Base-by-base conservation (phyloP, 1,139 yeast genomes). In the Yarrowia galli region DNA sequence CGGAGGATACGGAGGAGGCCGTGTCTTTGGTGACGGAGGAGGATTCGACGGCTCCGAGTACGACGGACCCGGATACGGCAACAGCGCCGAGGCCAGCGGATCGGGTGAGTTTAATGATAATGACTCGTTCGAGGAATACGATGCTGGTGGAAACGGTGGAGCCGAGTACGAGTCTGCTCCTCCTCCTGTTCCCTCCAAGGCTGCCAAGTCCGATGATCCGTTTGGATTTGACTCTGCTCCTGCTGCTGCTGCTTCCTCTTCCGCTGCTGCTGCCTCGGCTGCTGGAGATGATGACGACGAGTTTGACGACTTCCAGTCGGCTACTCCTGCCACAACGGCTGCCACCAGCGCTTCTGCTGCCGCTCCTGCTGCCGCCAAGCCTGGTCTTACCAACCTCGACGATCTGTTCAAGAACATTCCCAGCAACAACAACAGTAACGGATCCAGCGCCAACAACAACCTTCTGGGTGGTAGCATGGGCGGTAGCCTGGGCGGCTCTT, bases 221-320 rank as follows among this genome's bases (percentile, higher is more conserved):
- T 66, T 70, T 32, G 69, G 77, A 15, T 71, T 79, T 13, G 70
- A 53, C 46, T 15, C 60, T 22, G 32, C 43, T 10, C 32, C 32
- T 10, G 45, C 60, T 13, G n/a, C 61, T n/a, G 18, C 61, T n/a
- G 2, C 61, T 23, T 18, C 46, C 7, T 15, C 35, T 28, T 28
- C 32, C 9, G n/a, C 61, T n/a, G 18, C 61, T n/a, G 4, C 61
- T 23, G 28, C 46, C 7, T 13, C 32, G 8, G n/a, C 46, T 10
- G 36, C 38, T n/a, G 48, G 23, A 2, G 80, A 87, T 53, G 92
- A 88, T 58, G 96, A 89, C 72, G 98, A 92, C 73, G 98, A 93
- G 53, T 93, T 93, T 78, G 97, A 91, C 72, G 98, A 95, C 73
- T 93, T 93, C 84, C 98, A 93, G 78, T 87, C 91, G 67, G 97